Evolutionary conservation across 768 basidiomycete species (phyloP).

Genomic region (Botryobasidium botryosum): DNA sequence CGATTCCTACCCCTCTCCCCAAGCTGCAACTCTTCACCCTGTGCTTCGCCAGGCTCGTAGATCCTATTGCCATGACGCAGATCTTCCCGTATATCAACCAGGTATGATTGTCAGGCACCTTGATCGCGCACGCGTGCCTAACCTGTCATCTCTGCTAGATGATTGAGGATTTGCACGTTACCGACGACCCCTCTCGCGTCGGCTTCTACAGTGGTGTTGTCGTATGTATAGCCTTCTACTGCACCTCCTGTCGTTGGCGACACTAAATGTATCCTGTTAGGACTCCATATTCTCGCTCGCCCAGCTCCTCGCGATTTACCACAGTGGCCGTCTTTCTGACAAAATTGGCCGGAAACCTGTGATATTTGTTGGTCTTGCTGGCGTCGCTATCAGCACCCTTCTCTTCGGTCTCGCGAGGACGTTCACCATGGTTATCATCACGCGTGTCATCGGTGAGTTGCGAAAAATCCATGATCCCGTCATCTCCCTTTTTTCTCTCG

Average conservation of each 20-base stretch:
- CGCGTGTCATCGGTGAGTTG: background rate
- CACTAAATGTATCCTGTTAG: constrained; percentile 3
- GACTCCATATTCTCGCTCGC: constrained; percentile 5
- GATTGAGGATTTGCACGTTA: constrained; percentile 13
- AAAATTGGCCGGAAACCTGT: constrained; percentile 10
- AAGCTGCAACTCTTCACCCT: constrained; percentile 10
- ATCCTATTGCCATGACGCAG: constrained; percentile 8
- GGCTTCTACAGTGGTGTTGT: constrained; percentile 13
- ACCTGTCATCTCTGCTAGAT: too few species aligned
- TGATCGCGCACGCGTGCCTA: too few species aligned
- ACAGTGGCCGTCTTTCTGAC: constrained; percentile 3
- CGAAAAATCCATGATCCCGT: too few species aligned
- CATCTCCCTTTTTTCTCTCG: too few species aligned
- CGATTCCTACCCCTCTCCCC: constrained; percentile 12
- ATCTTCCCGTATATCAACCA: constrained; percentile 10
- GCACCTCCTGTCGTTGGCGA: constrained; percentile 6
- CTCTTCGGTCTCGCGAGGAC: constrained; percentile 6
- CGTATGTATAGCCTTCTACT: constrained; percentile 6
- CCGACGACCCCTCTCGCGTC: constrained; percentile 13
- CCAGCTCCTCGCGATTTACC: constrained; percentile 4
- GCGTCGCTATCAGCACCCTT: constrained; percentile 5
- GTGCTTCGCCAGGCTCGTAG: constrained; percentile 10
- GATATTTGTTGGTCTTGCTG: constrained; percentile 8
- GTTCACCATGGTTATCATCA: constrained; percentile 5
- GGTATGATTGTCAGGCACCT: background rate